Evolutionary conservation across 1,139 yeast genomes (phyloP), one percentile per base, ranked within the genome.

Genomic region (Lodderomyces margitis): DNA sequence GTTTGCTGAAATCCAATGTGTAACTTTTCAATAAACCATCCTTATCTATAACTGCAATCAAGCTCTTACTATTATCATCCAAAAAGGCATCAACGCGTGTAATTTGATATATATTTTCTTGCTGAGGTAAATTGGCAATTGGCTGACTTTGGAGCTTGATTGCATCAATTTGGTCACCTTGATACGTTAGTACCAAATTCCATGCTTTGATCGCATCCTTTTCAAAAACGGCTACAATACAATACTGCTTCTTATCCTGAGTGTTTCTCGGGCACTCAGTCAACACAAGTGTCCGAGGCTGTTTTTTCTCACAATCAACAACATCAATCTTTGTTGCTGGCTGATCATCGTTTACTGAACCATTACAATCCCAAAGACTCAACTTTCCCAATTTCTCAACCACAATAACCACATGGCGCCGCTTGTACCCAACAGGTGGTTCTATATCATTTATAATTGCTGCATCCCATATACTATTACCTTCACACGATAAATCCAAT

Each of bases 301-400:
- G 47, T n/a, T 42, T 6, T 36, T 40, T 7, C 44, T 46, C 51
- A 8, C 39, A 25, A 16, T 27, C 17, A 12, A 21, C 35, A 6
- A 56, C 24, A 11, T 61, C 42, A 4, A 67, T 45, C 21, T 66
- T 51, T 7, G 49, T 54, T 0, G 64, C 73, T 5, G 61, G 57
- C 37, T 52, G 50, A 43, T 66, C 70, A 44, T 64, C 67, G 46
- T 49, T 47, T 12, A 54, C 52, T 1, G 51, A 37, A 2, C 66
- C 65, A 45, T 65, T 54, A 45, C 92, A 81, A 47, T 83, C 80
- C 91, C 92, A 88, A 5, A 85, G 64, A 15, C 80, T 71, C 8
- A 88, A 46, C 44, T 61, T 64, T 9, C 78, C 74, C 7, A 83
- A 82, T 20, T 71, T 68, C 31, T 78, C 81, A 43, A 80, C 68